A percentile compares a stretch with the other conserved stretches of the same genome.
phyloP scores from a whole-genome alignment of 805 yeast genomes.

The Yueomyces sp. region DNA sequence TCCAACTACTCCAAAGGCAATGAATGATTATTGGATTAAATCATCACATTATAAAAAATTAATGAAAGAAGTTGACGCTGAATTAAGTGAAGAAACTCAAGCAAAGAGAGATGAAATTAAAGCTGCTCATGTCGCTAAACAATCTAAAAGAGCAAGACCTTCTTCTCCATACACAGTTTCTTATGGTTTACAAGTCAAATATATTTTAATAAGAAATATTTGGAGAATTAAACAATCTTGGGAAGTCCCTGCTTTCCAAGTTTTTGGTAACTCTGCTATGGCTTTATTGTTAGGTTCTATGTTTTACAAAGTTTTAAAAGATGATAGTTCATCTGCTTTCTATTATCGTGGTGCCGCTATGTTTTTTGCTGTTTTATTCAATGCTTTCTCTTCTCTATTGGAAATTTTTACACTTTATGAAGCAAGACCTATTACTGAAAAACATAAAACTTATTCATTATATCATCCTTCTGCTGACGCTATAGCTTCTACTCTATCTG shows the following conservation, averaged over 20 bases:
- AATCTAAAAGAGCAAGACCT: slow-evolving; percentile 31
- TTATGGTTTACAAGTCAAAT: slow-evolving; percentile 35
- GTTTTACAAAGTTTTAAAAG: slow-evolving; percentile 32
- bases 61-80: slow-evolving; percentile 30
- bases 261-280: slow-evolving; percentile 34
- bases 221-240: slow-evolving; percentile 35
- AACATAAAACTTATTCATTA: slow-evolving; percentile 43
- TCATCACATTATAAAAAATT: slow-evolving; percentile 31
- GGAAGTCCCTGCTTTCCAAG: slow-evolving; percentile 28
- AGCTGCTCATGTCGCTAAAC: slow-evolving; percentile 33
- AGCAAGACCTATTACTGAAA: slow-evolving; percentile 43
- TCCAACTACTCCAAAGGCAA: slow-evolving; percentile 40
- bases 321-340: slow-evolving; percentile 29
- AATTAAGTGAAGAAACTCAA: slow-evolving; percentile 1
- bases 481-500: slow-evolving; percentile 45
- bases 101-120: slow-evolving; percentile 7
- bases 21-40: slow-evolving; percentile 35
- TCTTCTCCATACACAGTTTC: slow-evolving; percentile 37
- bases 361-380: slow-evolving; percentile 50
- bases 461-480: slow-evolving; percentile 57
- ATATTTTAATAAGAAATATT: slow-evolving; percentile 30
- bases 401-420: slow-evolving; percentile 41
- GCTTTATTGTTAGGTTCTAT: slow-evolving; percentile 40
- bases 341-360: slow-evolving; percentile 44
- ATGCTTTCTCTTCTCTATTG: slow-evolving; percentile 46